Evolutionary conservation across 2,329 filamentous ascomycete species (phyloP).

Genomic region (Dothideomycetidae sp.): DNA sequence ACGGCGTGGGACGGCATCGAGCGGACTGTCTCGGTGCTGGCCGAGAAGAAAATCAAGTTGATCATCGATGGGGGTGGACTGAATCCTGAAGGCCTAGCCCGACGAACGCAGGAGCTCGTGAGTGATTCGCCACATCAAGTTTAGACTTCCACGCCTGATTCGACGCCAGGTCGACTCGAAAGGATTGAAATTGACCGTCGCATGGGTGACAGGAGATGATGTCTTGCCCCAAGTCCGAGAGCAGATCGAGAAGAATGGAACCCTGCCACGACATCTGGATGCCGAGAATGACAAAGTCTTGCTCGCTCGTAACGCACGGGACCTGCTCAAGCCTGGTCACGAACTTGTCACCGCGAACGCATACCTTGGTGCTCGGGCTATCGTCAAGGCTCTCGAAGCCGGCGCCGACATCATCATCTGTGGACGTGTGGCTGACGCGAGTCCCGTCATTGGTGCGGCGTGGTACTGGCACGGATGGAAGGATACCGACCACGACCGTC

Average conservation of each 20-base stretch:
- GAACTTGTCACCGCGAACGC: conserved; percentile 21
- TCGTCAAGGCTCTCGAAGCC: conserved; percentile 26
- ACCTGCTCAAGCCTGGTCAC: conserved; percentile 2
- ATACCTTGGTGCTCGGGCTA: conserved; percentile 31
- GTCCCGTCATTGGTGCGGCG: conserved; percentile 30
- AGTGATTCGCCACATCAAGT: no score
- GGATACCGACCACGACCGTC: conserved; percentile 24
- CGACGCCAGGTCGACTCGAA: no score
- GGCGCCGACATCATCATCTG: conserved; percentile 33
- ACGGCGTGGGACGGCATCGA: no score
- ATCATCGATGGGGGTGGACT: conserved; percentile 43
- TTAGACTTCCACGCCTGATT: no score
- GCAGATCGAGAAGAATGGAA: conserved; percentile 13
- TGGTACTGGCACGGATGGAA: conserved; percentile 33
- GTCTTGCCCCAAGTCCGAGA: conserved; percentile 18
- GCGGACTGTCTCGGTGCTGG: no score
- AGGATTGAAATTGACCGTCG: no score
- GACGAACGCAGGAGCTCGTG: conserved; percentile 29
- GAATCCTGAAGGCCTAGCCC: conserved; percentile 39
- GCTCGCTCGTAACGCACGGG: neutral
- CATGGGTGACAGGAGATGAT: no score
- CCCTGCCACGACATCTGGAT: conserved; percentile 13
- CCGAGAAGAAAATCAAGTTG: conserved; percentile 38
- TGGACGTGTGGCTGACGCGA: conserved; percentile 30
- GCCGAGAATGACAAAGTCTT: neutral